These are phyloP conservation scores for Gracilariopsis chorda DNA, from an alignment of 23 red algal species.

Conservation along the genomic window DNA sequence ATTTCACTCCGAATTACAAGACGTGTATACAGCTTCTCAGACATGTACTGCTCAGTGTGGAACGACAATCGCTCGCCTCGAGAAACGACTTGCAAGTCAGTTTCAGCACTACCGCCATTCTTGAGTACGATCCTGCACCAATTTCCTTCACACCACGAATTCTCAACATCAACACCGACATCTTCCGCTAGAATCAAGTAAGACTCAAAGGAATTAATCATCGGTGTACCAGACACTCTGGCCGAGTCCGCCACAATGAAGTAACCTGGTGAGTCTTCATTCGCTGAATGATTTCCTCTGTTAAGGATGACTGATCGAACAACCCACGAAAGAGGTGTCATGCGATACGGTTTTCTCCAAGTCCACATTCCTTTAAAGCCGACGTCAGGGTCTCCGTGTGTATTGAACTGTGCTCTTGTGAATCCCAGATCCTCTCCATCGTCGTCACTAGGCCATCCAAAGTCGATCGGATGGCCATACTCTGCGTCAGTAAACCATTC, in stretches of 20 bases:
- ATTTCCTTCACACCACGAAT: conserved; percentile 1
- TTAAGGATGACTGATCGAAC: conserved; percentile 21
- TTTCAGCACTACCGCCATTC: neutral
- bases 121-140: conserved; percentile 10
- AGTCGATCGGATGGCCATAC: conserved; percentile 11
- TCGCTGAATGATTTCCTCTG: too few species aligned
- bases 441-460: conserved; percentile 47
- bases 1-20: conserved; percentile 17
- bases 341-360: conserved; percentile 42
- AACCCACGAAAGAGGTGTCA: neutral
- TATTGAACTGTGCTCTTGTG: conserved; percentile 8
- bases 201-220: conserved; percentile 39
- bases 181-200: conserved; percentile 49
- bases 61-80: neutral
- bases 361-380: conserved; percentile 66
- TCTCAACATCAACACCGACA: neutral
- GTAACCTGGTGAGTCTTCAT: neutral
- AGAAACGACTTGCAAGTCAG: conserved; percentile 28
- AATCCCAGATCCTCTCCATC: conserved; percentile 50
- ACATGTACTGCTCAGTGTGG: conserved; percentile 18
- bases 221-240: neutral
- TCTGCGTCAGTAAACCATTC: neutral
- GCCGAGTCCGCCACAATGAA: conserved; percentile 40
- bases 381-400: conserved; percentile 35
- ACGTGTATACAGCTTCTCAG: conserved; percentile 16